Conservation (phyloP, 371 early-diverging fungal genomes). For the Apophysomyces sp. region DNA sequence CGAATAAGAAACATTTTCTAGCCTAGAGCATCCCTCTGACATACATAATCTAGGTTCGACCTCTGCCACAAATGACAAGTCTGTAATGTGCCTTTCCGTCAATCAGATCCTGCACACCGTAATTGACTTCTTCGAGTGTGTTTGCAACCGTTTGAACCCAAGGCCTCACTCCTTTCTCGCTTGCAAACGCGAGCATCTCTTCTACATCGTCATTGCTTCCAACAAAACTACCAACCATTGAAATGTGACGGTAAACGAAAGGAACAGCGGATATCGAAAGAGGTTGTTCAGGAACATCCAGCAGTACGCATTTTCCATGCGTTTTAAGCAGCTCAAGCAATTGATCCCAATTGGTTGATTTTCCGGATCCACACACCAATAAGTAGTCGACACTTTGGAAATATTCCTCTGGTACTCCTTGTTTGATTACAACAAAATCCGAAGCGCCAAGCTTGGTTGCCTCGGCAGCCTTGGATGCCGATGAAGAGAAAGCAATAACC, state of each 20-base stretch:
- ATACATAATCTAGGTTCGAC: background rate
- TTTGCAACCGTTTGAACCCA: conserved; percentile 60
- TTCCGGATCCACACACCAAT: conserved; percentile 57
- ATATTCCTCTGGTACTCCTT: conserved; percentile 10
- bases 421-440: conserved; percentile 22
- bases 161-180: conserved; percentile 63
- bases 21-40: too few relatives aligned
- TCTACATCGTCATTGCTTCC: conserved; percentile 57
- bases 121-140: conserved; percentile 64
- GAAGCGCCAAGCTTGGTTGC: conserved; percentile 71
- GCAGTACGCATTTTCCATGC: conserved; percentile 57
- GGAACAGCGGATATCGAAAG: conserved; percentile 37
- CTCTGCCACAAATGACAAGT: conserved; percentile 53
- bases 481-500: conserved; percentile 73
- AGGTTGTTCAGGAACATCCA: conserved; percentile 67
- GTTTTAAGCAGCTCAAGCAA: conserved; percentile 51
- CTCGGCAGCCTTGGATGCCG: conserved; percentile 65
- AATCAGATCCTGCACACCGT: conserved; percentile 57
- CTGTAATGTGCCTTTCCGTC: conserved; percentile 71
- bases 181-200: conserved; percentile 74
- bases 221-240: conserved; percentile 69
- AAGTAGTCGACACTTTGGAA: conserved; percentile 45
- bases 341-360: conserved; percentile 49
- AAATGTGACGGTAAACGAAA: conserved; percentile 51
- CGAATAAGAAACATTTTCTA: too few relatives aligned